Evolutionary conservation across 1,284 basidiomycete species (phyloP), one percentile per base, ranked within the genome.

Genomic region (Amylostereum areolatum): DNA sequence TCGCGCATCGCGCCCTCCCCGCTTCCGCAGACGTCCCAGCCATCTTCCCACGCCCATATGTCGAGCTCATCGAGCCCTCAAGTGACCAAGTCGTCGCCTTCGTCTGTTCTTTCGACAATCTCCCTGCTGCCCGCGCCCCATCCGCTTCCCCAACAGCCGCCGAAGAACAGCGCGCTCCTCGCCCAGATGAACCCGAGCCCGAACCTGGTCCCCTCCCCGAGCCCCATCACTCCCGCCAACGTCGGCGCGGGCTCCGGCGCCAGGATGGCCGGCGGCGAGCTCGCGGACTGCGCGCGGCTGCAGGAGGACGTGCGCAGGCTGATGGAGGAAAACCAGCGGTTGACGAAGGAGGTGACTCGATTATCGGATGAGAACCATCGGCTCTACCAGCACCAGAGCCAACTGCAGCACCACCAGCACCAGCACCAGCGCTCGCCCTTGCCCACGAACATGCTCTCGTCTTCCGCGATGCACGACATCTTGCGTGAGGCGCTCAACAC

Each of bases 271-370:
- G 9, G 34, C 34, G 34, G 34, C 8, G 9, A 35, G 9, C 34
- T n/a, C 34, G 34, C 34, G 30, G 41, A 12, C 41, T 12, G 8
- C n/a, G 25, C 41, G 4, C 54, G 55, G 24, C 46, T 50, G 9
- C 47, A 45, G n/a, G 55, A 53, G 33, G 55, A 56, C 25, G 49
- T 36, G 11, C 42, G 53, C 30, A 49, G 51, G 9, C 46, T 56
- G 10, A 43, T 45, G 6, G 49, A 46, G 29, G 55, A 56, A 46
- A 56, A 53, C 39, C 28, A 45, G 41, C 55, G 55, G n/a, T 51
- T 56, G 24, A 45, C 34, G 28, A 39, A 45, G 9, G 55, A 56
- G 43, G 56, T 56, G 39, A 31, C 27, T 11, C 55, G 55, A 12
- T 43, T 57, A 18, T 18, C 45, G 18, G 54, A 56, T 44, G 55